phyloP scores from a whole-genome alignment of 129 eudicot genomes.

The Saussurea involucrata region DNA sequence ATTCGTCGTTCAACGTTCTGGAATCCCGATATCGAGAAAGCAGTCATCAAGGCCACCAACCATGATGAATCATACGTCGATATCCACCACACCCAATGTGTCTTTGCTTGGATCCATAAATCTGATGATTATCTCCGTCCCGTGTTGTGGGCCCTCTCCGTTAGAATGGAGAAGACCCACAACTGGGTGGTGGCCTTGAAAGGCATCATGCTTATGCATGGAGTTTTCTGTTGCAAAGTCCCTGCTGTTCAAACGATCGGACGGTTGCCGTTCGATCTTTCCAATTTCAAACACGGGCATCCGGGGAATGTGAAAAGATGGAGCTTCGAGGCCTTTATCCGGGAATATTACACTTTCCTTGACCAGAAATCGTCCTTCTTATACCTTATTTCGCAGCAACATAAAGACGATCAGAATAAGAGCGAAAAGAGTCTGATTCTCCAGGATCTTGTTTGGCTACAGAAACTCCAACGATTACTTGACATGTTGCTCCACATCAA shows the following conservation, averaged over 20 bases:
- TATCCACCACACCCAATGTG: background rate
- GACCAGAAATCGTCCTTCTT: slow-evolving; percentile 40
- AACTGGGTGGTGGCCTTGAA: slow-evolving; percentile 11
- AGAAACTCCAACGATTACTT: slow-evolving; percentile 42
- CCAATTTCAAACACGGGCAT: slow-evolving; percentile 37
- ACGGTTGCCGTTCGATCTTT: slow-evolving; percentile 55
- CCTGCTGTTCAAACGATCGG: slow-evolving; percentile 40
- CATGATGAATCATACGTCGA: slow-evolving; percentile 1
- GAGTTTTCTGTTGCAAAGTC: slow-evolving; percentile 27
- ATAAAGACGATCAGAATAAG: background rate
- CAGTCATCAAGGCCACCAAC: slow-evolving; percentile 20
- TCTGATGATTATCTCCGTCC: background rate
- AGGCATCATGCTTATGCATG: slow-evolving; percentile 16
- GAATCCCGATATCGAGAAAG: background rate
- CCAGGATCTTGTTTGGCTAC: slow-evolving; percentile 33
- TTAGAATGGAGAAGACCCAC: slow-evolving; percentile 7
- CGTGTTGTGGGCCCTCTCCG: background rate
- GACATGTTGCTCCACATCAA: slow-evolving; percentile 42
- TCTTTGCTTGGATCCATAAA: slow-evolving; percentile 4
- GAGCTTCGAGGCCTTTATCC: slow-evolving; percentile 35
- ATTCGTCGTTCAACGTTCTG: background rate
- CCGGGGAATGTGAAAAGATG: slow-evolving; percentile 3
- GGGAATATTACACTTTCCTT: slow-evolving; percentile 44
- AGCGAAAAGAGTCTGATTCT: background rate
- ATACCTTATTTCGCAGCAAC: slow-evolving; percentile 11